These are phyloP conservation scores for Gossypium davidsonii DNA, from an alignment of 441 rosid species.

Conservation along the genomic window DNA sequence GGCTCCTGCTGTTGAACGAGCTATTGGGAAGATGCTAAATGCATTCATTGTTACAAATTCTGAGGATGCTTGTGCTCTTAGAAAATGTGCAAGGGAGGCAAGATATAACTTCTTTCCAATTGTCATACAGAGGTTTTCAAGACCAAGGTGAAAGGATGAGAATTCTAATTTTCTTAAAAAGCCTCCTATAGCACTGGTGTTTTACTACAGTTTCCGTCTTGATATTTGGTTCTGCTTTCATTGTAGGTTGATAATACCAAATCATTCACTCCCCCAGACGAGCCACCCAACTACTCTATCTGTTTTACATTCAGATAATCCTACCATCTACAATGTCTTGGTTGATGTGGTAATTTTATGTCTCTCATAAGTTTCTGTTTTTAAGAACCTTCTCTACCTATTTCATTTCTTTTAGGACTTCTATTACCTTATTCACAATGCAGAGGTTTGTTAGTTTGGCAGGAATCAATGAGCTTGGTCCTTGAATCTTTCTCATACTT, in stretches of 20 bases:
- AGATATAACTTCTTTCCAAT: conserved; percentile 63
- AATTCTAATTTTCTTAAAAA: not conserved
- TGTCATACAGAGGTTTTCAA: conserved; percentile 78
- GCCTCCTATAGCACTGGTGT: not conserved
- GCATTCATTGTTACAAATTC: conserved; percentile 93
- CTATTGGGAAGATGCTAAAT: conserved; percentile 79
- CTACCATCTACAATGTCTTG: conserved; percentile 80
- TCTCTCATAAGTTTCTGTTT: not conserved
- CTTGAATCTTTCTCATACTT: not conserved
- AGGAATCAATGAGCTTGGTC: not conserved
- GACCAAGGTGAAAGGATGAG: conserved; percentile 59
- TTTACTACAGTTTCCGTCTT: conserved; percentile 8
- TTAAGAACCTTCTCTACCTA: not conserved
- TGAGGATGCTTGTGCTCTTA: conserved; percentile 61
- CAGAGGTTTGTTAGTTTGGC: not conserved
- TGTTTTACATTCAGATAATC: conserved; percentile 61
- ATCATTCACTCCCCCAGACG: conserved; percentile 80
- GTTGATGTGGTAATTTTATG: conserved; percentile 73
- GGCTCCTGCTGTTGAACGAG: conserved; percentile 92
- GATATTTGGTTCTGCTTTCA: conserved; percentile 17
- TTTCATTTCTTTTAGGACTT: conserved; percentile 1
- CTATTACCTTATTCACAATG: conserved; percentile 6
- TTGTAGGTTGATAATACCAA: conserved; percentile 70
- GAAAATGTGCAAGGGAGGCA: conserved; percentile 73
- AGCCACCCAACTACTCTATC: conserved; percentile 79